phyloP scores from a whole-genome alignment of 208 protist species.

The Trypanosoma grayi region DNA sequence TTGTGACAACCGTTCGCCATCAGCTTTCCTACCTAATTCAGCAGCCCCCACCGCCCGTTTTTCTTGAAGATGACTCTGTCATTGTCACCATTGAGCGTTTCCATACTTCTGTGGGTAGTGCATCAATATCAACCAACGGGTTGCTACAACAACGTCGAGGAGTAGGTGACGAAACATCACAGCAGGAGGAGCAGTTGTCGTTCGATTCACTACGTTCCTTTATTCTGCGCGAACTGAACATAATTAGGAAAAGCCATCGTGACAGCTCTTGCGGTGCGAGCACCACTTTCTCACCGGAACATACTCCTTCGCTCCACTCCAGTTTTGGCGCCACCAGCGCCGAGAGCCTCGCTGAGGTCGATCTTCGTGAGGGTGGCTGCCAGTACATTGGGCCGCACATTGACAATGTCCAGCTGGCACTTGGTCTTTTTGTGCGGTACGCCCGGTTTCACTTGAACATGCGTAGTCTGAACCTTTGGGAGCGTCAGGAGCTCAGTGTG shows the following conservation, averaged over 20 bases:
- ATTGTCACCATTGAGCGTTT: slow-evolving; percentile 17
- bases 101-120: background rate
- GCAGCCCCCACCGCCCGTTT: slow-evolving; percentile 7
- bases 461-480: slow-evolving; percentile 4
- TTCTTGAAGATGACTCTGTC: background rate
- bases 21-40: slow-evolving; percentile 36
- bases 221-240: slow-evolving; percentile 54
- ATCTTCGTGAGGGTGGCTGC: slow-evolving; percentile 28
- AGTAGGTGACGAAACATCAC: slow-evolving; percentile 14
- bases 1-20: slow-evolving; percentile 28
- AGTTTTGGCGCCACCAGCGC: slow-evolving; percentile 15
- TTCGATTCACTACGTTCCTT: slow-evolving; percentile 62
- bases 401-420: slow-evolving; percentile 58
- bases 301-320: slow-evolving; percentile 9
- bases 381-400: slow-evolving; percentile 37
- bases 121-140: background rate
- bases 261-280: background rate
- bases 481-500: slow-evolving; percentile 29
- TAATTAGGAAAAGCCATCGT: slow-evolving; percentile 35
- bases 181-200: slow-evolving; percentile 34
- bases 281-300: slow-evolving; percentile 4
- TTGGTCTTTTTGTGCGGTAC: slow-evolving; percentile 48
- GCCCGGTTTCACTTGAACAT: slow-evolving; percentile 11
- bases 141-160: background rate
- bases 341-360: slow-evolving; percentile 22